Conservation (phyloP, 768 basidiomycete genomes). For the Dendrothele bispora region DNA sequence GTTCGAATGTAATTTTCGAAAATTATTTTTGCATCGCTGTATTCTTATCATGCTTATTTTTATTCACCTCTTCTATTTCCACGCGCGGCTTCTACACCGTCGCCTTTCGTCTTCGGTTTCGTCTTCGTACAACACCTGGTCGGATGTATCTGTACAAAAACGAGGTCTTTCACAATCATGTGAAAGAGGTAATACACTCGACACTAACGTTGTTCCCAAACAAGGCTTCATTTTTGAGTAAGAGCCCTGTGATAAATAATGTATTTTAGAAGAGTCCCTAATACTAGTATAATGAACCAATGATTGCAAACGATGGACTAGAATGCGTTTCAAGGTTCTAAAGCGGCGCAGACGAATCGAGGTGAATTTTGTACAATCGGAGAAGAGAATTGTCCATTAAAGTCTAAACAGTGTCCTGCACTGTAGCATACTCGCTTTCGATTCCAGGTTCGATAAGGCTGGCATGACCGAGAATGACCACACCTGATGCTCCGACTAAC, state of each 20-base stretch:
- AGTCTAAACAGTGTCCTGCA: slow-evolving; percentile 67
- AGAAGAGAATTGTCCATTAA: not conserved
- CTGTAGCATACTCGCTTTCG: slow-evolving; percentile 86
- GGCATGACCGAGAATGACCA: slow-evolving; percentile 87
- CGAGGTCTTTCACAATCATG: no score
- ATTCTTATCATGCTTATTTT: slow-evolving; percentile 6
- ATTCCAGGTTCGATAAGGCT: slow-evolving; percentile 90
- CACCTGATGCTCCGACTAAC: slow-evolving; percentile 84
- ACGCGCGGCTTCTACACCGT: not conserved
- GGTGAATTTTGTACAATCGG: not conserved
- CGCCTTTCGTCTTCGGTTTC: not conserved
- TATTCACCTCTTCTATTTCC: slow-evolving; percentile 14
- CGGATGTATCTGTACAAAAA: no score
- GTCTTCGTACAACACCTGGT: not conserved
- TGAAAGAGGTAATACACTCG: no score
- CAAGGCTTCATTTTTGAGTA: no score
- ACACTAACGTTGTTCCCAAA: no score
- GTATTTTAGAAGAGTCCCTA: no score
- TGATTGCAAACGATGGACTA: no score
- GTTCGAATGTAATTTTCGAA: slow-evolving; percentile 3
- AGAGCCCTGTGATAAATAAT: no score
- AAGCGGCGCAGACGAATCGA: no score
- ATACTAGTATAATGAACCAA: no score
- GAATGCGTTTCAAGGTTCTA: no score
- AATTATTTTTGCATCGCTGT: slow-evolving; percentile 5